Base-by-base conservation (phyloP, 169 alveolate genomes). In the Plasmodium berghei region DNA sequence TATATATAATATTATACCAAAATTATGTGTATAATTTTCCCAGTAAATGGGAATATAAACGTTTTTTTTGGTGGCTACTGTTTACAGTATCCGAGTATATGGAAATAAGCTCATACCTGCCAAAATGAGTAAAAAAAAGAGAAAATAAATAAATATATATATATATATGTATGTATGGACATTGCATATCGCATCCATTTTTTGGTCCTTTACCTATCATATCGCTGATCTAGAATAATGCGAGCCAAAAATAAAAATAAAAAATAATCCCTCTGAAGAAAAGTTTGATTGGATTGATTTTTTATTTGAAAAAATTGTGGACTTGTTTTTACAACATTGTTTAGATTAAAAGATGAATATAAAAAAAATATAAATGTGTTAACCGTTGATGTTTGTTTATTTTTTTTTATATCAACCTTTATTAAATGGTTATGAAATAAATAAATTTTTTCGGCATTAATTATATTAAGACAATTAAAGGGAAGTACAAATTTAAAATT, bases 381-480 rank as follows among this genome's bases (percentile, higher is more conserved):
- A 26, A 26, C 18, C 22, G 42, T 55, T 54, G 73, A 28, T 9
- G 22, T 22, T 34, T 34, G 6, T 40, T 49, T 52, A 10, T 56
- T 20, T 63, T 77, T 63, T 24, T 59, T 18, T 20, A 64, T n/a
- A 24, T 77, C 77, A 48, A 77, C 77, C 48, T 42, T 26, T 24
- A 77, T 64, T 70, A 77, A 6, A 64, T 77, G 89, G 34, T 34
- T 77, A 52, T 77, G 77, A 49, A 77, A 77, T 34, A 77, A 49
- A 28, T 77, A 45, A 14, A 77, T 70, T 77, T 77, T 77, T 63
- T 64, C 66, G 4, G 64, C 77, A 14, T 46, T 18, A 26, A 77
- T 12, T n/a, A 77, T 77, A 45, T 64, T 10, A 45, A 77, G 12
- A 34, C 8, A 34, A 34, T 34, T 34, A 3, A 8, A 34, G 5